Evolutionary conservation across 768 basidiomycete species (phyloP).

Genomic region (Suillus spraguei): DNA sequence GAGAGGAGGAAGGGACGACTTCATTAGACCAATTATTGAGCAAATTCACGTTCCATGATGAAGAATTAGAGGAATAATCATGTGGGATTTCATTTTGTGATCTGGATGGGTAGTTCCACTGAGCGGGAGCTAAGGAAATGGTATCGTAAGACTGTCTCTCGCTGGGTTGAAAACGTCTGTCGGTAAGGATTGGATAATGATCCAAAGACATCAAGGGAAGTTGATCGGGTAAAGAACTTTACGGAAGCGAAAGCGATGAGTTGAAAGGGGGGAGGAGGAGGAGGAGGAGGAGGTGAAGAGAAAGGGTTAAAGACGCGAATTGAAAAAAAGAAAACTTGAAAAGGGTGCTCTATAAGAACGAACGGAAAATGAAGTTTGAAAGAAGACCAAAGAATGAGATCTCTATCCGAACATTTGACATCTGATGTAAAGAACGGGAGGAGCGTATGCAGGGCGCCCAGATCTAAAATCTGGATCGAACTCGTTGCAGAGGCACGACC

Average conservation of each 20-base stretch:
- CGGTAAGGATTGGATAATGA: slow-evolving; percentile 35
- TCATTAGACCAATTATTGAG: slow-evolving; percentile 12
- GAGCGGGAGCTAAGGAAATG: slow-evolving; percentile 21
- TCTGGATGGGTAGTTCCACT: slow-evolving; percentile 31
- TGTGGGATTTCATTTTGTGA: slow-evolving; percentile 21
- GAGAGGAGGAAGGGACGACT: slow-evolving; percentile 24
- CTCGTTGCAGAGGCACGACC: slow-evolving; percentile 11
- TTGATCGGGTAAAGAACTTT: slow-evolving; percentile 13
- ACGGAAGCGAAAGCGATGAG: slow-evolving; percentile 2
- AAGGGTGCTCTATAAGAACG: slow-evolving; percentile 29
- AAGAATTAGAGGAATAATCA: slow-evolving; percentile 18
- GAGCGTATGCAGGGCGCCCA: slow-evolving; percentile 8
- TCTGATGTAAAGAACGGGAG: slow-evolving; percentile 12
- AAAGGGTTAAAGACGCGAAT: slow-evolving; percentile 14
- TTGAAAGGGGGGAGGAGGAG: neutral
- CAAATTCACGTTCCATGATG: slow-evolving; percentile 25
- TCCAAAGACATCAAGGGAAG: slow-evolving; percentile 31
- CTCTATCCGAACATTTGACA: slow-evolving; percentile 23
- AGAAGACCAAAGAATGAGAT: slow-evolving; percentile 21
- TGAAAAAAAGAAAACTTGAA: neutral
- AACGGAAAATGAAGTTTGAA: slow-evolving; percentile 12
- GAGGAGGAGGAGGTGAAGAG: neutral
- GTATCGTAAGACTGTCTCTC: slow-evolving; percentile 29
- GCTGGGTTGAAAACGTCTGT: slow-evolving; percentile 33
- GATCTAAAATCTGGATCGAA: slow-evolving; percentile 20